A percentile compares a stretch with the other conserved stretches of the same genome.
phyloP scores from a whole-genome alignment of 768 basidiomycete species.

The Kondoa malvinella region DNA sequence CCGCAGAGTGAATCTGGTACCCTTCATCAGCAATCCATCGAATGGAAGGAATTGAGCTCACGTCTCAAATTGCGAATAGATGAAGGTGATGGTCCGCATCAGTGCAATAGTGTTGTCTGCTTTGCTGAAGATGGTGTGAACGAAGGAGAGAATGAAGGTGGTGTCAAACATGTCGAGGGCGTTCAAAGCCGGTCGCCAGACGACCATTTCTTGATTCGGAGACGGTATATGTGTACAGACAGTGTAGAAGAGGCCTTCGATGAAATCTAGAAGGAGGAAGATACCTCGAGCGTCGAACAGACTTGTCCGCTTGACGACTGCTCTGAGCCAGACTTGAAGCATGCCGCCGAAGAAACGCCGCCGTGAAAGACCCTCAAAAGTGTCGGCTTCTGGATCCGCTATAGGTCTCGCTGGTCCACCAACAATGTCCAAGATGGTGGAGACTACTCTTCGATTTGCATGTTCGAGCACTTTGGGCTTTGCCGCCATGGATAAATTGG shows the following conservation, averaged over 20 bases:
- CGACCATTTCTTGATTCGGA: constrained; percentile 4
- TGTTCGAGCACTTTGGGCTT: constrained; percentile 37
- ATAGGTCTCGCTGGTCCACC: constrained; percentile 18
- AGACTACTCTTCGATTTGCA: constrained; percentile 35
- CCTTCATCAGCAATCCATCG: background rate
- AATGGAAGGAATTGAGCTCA: background rate
- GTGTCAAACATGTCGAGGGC: constrained; percentile 31
- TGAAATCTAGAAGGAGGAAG: constrained; percentile 35
- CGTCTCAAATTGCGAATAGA: constrained; percentile 36
- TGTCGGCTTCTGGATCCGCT: constrained; percentile 9
- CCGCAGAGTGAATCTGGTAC: constrained; percentile 25
- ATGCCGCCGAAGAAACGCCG: constrained; percentile 31
- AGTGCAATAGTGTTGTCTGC: constrained; percentile 36
- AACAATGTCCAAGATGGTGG: constrained; percentile 33
- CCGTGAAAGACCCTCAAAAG: constrained; percentile 10
- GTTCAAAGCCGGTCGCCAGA: constrained; percentile 17
- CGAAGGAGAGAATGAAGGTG: constrained; percentile 32
- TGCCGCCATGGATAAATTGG: constrained; percentile 33
- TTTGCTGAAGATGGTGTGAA: constrained; percentile 32
- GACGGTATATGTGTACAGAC: constrained; percentile 23
- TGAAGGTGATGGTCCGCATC: constrained; percentile 34
- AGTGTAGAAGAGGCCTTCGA: constrained; percentile 34
- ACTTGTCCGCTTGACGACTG: constrained; percentile 32
- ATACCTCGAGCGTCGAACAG: constrained; percentile 36
- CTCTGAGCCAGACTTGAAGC: constrained; percentile 33